Percentiles rank a stretch among this genome's conserved stretches.
Evolutionary conservation across 192 early-diverging fungal genomes (phyloP).

Genomic region (Coemansia sp.): DNA sequence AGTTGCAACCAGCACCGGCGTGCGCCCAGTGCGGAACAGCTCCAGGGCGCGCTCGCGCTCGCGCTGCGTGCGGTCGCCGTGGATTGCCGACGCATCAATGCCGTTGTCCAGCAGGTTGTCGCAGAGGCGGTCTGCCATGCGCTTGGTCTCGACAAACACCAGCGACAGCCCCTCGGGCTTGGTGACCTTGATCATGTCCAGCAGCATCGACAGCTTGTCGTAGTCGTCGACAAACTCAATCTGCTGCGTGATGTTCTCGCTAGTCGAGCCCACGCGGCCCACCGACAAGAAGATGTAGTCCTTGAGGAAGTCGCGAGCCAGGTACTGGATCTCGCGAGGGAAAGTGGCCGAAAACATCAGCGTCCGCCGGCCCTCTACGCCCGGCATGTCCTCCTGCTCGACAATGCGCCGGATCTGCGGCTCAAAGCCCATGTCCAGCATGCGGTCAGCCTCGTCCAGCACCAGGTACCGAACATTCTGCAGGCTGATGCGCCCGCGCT

Average conservation of each 20-base stretch:
- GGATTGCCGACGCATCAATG: slow-evolving; percentile 94
- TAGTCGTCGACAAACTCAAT: slow-evolving; percentile 92
- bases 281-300: slow-evolving; percentile 83
- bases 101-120: slow-evolving; percentile 71
- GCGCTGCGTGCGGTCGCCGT: slow-evolving; percentile 93
- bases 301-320: slow-evolving; percentile 89
- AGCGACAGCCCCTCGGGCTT: slow-evolving; percentile 72
- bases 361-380: slow-evolving; percentile 73
- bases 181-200: slow-evolving; percentile 73
- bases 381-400: slow-evolving; percentile 71
- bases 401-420: slow-evolving; percentile 87
- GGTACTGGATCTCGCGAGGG: slow-evolving; percentile 83
- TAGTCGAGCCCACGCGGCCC: slow-evolving; percentile 90
- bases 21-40: slow-evolving; percentile 79
- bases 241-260: slow-evolving; percentile 93
- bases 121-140: slow-evolving; percentile 85
- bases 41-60: slow-evolving; percentile 92
- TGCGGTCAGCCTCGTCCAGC: slow-evolving; percentile 87
- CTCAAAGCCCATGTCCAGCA: slow-evolving; percentile 99
- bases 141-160: slow-evolving; percentile 97
- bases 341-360: slow-evolving; percentile 99
- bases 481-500: slow-evolving; percentile 75
- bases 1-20: slow-evolving; percentile 90
- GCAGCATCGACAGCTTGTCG: slow-evolving; percentile 86
- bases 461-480: slow-evolving; percentile 68